These are phyloP conservation scores for Auriscalpium orientale DNA, from an alignment of 768 basidiomycete species.

Conservation along the genomic window DNA sequence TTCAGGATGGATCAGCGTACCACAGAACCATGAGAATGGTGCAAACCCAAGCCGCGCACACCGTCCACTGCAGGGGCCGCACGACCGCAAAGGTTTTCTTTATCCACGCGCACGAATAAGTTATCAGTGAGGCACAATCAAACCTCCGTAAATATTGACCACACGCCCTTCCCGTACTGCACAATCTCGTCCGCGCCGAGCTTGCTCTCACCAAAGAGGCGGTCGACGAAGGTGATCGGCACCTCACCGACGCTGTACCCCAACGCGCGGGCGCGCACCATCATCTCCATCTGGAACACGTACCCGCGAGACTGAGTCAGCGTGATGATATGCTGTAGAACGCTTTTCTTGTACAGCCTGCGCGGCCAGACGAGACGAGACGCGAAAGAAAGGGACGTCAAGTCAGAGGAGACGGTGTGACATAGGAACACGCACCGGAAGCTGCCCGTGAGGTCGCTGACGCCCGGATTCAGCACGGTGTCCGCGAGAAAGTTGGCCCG, in stretches of 20 bases:
- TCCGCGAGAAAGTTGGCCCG: constrained; percentile 90
- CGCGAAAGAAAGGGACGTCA: constrained; percentile 1
- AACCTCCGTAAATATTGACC: constrained; percentile 67
- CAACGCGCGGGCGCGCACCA: constrained; percentile 78
- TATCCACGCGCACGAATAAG: too few species aligned
- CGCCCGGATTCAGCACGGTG: constrained; percentile 76
- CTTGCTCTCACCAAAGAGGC: constrained; percentile 91
- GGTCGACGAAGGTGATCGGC: constrained; percentile 91
- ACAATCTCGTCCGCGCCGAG: constrained; percentile 84
- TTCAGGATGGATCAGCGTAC: too few species aligned
- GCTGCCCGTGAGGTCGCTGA: constrained; percentile 86
- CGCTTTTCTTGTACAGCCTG: constrained; percentile 71
- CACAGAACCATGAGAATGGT: too few species aligned
- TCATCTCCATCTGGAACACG: constrained; percentile 99
- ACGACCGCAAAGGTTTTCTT: too few species aligned
- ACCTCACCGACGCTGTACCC: constrained; percentile 87
- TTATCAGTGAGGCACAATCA: constrained; percentile 23
- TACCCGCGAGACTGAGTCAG: constrained; percentile 84
- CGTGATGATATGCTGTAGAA: constrained; percentile 76
- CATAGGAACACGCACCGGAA: constrained; percentile 55
- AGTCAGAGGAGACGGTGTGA: not conserved
- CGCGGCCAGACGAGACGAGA: not conserved
- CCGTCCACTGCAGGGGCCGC: too few species aligned
- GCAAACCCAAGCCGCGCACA: too few species aligned
- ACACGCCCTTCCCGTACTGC: constrained; percentile 80